Conservation (phyloP, 78 protist genomes). For the Blattamonas nauphoetae region DNA sequence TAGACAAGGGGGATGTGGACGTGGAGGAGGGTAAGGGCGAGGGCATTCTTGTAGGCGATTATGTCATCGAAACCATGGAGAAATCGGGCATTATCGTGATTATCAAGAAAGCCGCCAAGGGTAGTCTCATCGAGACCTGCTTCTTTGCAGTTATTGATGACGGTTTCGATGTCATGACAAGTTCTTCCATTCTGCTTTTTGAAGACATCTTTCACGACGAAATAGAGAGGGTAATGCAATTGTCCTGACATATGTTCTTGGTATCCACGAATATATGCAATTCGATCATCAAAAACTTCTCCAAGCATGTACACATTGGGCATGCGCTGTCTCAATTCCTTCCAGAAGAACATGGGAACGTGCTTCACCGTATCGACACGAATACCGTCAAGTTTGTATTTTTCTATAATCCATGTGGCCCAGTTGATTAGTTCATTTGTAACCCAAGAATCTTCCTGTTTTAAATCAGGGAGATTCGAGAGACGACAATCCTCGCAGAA, state of each 20-base stretch:
- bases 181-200: not conserved
- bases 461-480: slow-evolving; percentile 21
- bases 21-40: not conserved
- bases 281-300: slow-evolving; percentile 33
- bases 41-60: not conserved
- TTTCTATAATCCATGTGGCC: not conserved
- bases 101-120: slow-evolving; percentile 24
- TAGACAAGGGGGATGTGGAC: slow-evolving; percentile 29
- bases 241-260: not conserved
- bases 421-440: slow-evolving; percentile 3
- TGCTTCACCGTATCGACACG: slow-evolving; percentile 30
- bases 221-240: slow-evolving; percentile 28
- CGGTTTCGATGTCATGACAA: not conserved
- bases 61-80: not conserved
- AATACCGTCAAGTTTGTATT: slow-evolving; percentile 30
- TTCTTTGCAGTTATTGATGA: not conserved
- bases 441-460: slow-evolving; percentile 34
- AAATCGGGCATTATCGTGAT: slow-evolving; percentile 39
- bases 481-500: not conserved
- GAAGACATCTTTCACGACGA: slow-evolving; percentile 6
- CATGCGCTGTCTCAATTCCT: not conserved
- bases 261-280: not conserved
- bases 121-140: not conserved
- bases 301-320: not conserved
- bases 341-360: slow-evolving; percentile 31